Percentiles rank a stretch among this genome's conserved stretches.
Evolutionary conservation across 495 filamentous ascomycete genomes (phyloP).

Genomic region (Neurospora hispaniola): DNA sequence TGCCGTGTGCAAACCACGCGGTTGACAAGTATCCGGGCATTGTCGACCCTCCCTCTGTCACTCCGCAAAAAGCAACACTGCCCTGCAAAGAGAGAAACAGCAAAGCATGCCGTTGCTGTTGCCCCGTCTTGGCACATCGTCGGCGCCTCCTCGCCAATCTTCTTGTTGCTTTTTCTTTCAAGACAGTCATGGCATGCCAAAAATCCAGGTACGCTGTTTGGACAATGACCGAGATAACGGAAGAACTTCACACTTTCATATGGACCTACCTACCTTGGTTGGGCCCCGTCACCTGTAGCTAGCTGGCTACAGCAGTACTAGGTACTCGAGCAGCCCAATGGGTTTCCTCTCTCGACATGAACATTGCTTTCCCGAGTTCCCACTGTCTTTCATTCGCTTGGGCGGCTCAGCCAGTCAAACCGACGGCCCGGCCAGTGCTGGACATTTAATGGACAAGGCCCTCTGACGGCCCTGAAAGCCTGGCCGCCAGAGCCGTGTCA

Average conservation of each 20-base stretch:
- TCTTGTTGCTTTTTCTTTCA: background rate
- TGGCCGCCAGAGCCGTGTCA: background rate
- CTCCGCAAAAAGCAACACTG: background rate
- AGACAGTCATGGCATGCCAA: background rate
- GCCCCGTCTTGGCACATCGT: background rate
- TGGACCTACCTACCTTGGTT: background rate
- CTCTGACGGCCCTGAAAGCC: background rate
- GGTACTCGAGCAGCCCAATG: background rate
- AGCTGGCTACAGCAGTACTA: background rate
- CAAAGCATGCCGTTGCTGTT: background rate
- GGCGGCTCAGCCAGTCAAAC: background rate
- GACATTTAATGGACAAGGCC: background rate
- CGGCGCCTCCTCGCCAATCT: background rate
- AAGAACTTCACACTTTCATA: background rate
- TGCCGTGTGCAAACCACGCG: background rate
- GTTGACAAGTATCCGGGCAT: background rate
- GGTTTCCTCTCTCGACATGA: background rate
- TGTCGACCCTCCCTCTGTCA: background rate
- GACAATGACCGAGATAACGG: background rate
- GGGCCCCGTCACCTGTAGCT: background rate
- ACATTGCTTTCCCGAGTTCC: background rate
- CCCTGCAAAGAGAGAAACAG: background rate
- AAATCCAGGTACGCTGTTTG: background rate
- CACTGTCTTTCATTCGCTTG: background rate
- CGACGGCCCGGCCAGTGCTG: background rate